Evolutionary conservation across 2,329 filamentous ascomycete species (phyloP), one percentile per base, ranked within the genome.

Genomic region (Monosporascus cannonballus): DNA sequence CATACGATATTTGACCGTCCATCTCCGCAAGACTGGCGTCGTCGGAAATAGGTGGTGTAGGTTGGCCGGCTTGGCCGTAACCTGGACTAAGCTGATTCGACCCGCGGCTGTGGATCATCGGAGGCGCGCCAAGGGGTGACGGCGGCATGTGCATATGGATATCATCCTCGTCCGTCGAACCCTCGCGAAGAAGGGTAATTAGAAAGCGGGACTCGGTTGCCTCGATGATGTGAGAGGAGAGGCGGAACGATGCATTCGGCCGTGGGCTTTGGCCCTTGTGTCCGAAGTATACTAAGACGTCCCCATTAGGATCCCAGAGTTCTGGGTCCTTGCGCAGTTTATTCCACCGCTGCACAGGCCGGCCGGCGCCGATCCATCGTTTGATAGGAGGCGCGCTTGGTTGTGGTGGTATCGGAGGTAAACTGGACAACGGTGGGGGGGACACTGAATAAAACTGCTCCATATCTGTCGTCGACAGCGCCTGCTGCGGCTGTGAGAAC

Each of bases 221-320:
- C 59, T 84, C 80, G 41, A 85, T 76, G 20, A 83, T 75, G 54
- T 81, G 78, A 3, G 81, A 84, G 0, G 77, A 80, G 8, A 85
- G 63, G 7, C 80, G 75, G 60, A 85, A 79, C 2, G 79, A 82
- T 3, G 79, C 76, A 37, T 75, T 74, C 0, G 75, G 73, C 2
- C 74, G 68, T 3, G 73, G 73, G 6, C 64, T 63, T 54, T 77
- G 71, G 45, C 72, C 70, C 56, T 72, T 73, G 24, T 75, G 71
- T 0, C 76, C 73, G 6, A 84, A 73, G 61, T 76, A 84, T 2
- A 85, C 72, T 9, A 84, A 67, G 15, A 83, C 81, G 54, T 85
- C 81, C 22, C 81, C 81, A 52, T 81, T 79, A 0, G 76, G 75
- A 58, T 84, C 79, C 81, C 81, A 85, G 2, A 84, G 66, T 58